Conservation (phyloP, 2,329 filamentous ascomycete genomes). For the Diaporthe ilicicola region DNA sequence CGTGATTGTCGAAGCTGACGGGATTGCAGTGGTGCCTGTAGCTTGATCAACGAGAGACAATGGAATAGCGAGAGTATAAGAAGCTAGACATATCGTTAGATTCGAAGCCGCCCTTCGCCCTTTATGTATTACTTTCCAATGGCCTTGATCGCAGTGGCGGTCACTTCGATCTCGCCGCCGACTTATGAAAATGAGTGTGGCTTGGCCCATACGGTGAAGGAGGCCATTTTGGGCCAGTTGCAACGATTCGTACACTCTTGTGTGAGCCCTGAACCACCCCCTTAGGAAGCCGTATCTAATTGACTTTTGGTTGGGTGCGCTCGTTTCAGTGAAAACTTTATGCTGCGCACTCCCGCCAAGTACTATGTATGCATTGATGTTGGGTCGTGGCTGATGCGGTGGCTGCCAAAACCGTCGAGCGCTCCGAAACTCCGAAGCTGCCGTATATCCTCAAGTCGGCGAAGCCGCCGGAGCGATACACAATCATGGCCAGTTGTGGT, state of each 20-base stretch:
- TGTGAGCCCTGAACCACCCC: neutral
- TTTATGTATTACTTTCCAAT: neutral
- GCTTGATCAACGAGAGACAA: constrained; percentile 2
- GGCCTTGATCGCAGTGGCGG: too few species aligned
- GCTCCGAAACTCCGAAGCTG: neutral
- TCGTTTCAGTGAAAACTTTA: neutral
- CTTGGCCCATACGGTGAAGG: neutral
- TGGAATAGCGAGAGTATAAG: neutral
- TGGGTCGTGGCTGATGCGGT: neutral
- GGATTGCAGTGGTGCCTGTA: neutral
- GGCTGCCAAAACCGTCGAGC: neutral
- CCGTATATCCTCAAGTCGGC: neutral
- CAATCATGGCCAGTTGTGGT: neutral
- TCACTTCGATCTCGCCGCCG: neutral
- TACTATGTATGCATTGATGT: constrained; percentile 8
- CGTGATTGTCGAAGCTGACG: neutral
- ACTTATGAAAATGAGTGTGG: neutral
- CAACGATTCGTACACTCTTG: neutral
- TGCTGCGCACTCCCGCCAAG: constrained; percentile 7
- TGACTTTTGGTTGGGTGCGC: neutral
- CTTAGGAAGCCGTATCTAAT: neutral
- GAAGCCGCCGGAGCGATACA: neutral
- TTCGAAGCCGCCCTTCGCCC: neutral
- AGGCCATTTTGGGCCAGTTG: neutral
- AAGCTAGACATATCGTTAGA: neutral